Evolutionary conservation across 139 green algal genomes (phyloP).

Genomic region (Diplosphaera chodatii): DNA sequence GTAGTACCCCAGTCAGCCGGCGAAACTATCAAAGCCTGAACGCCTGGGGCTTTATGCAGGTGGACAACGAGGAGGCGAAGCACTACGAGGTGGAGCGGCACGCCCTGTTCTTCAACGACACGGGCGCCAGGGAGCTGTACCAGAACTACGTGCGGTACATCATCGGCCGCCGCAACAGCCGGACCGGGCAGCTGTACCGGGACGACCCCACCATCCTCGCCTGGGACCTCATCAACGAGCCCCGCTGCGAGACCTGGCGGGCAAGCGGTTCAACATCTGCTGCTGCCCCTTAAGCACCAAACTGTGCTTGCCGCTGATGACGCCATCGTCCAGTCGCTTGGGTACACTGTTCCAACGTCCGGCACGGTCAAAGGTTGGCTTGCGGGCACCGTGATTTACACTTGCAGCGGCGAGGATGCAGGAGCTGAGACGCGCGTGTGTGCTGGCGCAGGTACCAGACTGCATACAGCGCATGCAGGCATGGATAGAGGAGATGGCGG

Average conservation of each 20-base stretch:
- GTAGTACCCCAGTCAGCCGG: too few relatives aligned
- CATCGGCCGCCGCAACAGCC: slow-evolving; percentile 27
- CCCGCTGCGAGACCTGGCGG: slow-evolving; percentile 26
- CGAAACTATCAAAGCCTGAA: not conserved
- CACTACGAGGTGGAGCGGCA: slow-evolving; percentile 42
- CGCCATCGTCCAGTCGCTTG: too few relatives aligned
- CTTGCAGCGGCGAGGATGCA: not conserved
- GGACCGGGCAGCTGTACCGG: slow-evolving; percentile 41
- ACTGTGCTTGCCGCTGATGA: too few relatives aligned
- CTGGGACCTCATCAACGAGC: slow-evolving; percentile 58
- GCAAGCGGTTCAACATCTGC: not conserved
- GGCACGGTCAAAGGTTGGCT: too few relatives aligned
- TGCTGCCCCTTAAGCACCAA: too few relatives aligned
- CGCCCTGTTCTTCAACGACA: slow-evolving; percentile 65
- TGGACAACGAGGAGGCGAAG: slow-evolving; percentile 15
- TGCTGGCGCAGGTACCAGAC: slow-evolving; percentile 13
- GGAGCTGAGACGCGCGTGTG: not conserved
- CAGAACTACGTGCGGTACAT: slow-evolving; percentile 40
- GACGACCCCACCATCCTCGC: slow-evolving; percentile 76
- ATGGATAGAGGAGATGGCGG: slow-evolving; percentile 40
- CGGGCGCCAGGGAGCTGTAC: slow-evolving; percentile 38
- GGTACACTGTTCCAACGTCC: too few relatives aligned
- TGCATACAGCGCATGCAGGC: slow-evolving; percentile 15
- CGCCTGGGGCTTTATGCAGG: not conserved
- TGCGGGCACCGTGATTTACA: too few relatives aligned